Base-by-base conservation (phyloP, 2,329 filamentous ascomycete species). In the Sarocladium oryzae region DNA sequence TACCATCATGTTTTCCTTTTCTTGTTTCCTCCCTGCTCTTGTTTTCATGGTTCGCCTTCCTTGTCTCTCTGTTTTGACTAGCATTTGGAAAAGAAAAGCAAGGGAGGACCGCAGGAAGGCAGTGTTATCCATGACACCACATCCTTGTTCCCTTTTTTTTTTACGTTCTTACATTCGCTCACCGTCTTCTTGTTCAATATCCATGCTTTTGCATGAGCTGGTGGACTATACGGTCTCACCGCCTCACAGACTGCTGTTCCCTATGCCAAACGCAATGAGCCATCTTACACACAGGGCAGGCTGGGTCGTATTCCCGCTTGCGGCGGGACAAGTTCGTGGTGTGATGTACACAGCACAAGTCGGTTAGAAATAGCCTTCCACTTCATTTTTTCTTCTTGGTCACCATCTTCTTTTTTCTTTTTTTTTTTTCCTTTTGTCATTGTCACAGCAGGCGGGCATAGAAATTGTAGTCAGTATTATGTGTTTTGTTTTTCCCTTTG, bases 381-480 rank as follows among this genome's bases (percentile, higher is more conserved):
- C 28, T n/a, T 30, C 28, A 7, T 30, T 30, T 7, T 30, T 30
- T 7, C 13, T 8, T 9, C 18, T 18, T 8, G 7, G n/a, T 40
- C n/a, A 36, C 28, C 6, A n/a, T 3, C 43, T 16, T 28, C 21
- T 32, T 33, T 7, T 48, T 23, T 32, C n/a, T 33, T 48, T 21
- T 23, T 18, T 11, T 10, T 32, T 4, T 21, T 18, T 48, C 21
- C 26, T 48, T 48, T 48, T 48, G 43, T 48, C 37, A 20, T 43
- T 48, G 28, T 48, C 43, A 48, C 24, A 48, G 43, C 43, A 48
- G 43, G 43, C 43, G 43, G 43, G 43, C 43, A 48, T 48, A 48
- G 43, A 48, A 32, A 32, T n/a, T 9, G 26, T n/a, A n/a, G n/a
- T n/a, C n/a, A n/a, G n/a, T n/a, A n/a, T n/a, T n/a, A 30, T 9